These are phyloP conservation scores for Fusarium siculi DNA, from an alignment of 2,329 filamentous ascomycete species.

Conservation along the genomic window DNA sequence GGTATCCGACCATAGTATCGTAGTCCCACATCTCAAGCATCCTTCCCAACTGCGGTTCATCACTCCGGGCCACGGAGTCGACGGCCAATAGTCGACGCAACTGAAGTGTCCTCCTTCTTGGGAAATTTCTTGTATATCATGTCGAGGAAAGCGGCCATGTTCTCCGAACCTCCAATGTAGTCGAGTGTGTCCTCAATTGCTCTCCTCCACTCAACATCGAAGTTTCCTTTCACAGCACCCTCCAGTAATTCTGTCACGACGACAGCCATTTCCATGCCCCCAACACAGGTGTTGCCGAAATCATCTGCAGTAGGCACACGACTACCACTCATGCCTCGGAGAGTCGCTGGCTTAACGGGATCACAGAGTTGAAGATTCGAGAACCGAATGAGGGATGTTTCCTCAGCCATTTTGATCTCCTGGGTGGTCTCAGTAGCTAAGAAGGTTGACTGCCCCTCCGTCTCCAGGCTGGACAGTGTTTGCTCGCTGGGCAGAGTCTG, in stretches of 20 bases:
- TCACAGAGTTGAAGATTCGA: not conserved
- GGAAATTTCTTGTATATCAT: constrained; percentile 12
- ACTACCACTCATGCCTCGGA: constrained; percentile 17
- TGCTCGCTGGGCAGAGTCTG: not conserved
- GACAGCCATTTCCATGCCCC: constrained; percentile 26
- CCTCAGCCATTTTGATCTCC: not conserved
- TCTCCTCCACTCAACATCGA: constrained; percentile 5
- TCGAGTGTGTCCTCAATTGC: constrained; percentile 15
- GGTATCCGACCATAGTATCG: not conserved
- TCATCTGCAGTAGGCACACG: not conserved
- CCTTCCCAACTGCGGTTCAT: not conserved
- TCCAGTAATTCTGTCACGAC: constrained; percentile 16
- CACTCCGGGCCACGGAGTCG: constrained; percentile 12
- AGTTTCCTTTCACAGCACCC: not conserved
- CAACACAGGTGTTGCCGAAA: constrained; percentile 17
- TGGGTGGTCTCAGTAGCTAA: not conserved
- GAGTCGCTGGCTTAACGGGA: constrained; percentile 1
- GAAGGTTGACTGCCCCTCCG: not conserved
- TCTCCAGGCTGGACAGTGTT: not conserved
- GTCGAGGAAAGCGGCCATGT: constrained; percentile 12
- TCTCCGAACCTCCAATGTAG: constrained; percentile 19
- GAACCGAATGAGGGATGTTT: not conserved
- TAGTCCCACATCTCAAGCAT: not conserved
- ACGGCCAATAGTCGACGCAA: not conserved
- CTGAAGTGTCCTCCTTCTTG: not conserved